Conservation (phyloP, 2,329 filamentous ascomycete species). For the Fusarium multiceps region DNA sequence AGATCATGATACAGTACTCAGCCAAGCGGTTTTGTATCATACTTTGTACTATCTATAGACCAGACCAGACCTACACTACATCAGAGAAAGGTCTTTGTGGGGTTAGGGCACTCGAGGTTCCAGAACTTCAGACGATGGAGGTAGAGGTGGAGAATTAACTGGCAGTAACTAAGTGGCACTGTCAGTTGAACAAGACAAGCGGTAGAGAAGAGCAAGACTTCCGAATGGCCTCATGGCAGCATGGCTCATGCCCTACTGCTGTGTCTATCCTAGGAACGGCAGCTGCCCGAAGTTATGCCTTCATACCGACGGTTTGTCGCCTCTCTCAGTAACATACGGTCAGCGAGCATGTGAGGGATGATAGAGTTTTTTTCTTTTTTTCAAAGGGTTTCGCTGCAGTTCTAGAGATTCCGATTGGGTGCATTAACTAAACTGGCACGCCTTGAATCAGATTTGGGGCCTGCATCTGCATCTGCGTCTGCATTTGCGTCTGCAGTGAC, state of each 20-base stretch:
- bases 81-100: slow-evolving; percentile 4
- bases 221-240: not conserved
- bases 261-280: not conserved
- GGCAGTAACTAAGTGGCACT: slow-evolving; percentile 27
- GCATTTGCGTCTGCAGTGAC: not conserved
- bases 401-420: slow-evolving; percentile 18
- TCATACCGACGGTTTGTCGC: slow-evolving; percentile 9
- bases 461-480: slow-evolving; percentile 15
- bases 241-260: not conserved
- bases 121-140: slow-evolving; percentile 24
- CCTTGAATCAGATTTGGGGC: slow-evolving; percentile 15
- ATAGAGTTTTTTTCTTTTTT: slow-evolving; percentile 1
- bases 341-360: slow-evolving; percentile 27
- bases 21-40: slow-evolving; percentile 18
- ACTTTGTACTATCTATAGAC: not conserved
- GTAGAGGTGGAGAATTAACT: slow-evolving; percentile 10
- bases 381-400: slow-evolving; percentile 1
- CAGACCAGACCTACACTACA: not conserved
- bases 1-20: not conserved
- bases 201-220: not conserved
- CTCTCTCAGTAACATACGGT: not conserved
- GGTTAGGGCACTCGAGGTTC: slow-evolving; percentile 22
- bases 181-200: not conserved
- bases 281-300: slow-evolving; percentile 5
- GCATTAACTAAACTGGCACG: slow-evolving; percentile 28